Evolutionary conservation across 371 early-diverging fungal species (phyloP), one percentile per base, ranked within the genome.

Genomic region (Lichtheimia ramosa): DNA sequence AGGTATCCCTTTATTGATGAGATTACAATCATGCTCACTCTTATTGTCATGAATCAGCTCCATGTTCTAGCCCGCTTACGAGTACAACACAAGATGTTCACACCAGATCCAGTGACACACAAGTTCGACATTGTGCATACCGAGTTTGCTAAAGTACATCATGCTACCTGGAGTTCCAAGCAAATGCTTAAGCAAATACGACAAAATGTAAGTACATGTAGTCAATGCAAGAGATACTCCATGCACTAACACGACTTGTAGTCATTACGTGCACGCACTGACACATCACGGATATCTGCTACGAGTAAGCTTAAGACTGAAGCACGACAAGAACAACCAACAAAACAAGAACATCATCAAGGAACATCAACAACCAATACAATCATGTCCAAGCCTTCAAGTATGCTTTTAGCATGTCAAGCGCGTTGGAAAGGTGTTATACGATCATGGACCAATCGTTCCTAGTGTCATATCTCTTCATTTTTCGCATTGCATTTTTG

Each of bases 121-220:
- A 56, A 53, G 20, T 51, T 64, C 27, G 34, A 15, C n/a, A 48
- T 63, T 7, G 39, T 68, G 40, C 48, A 56, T 48, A 57, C 59
- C 15, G 70, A 70, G 25, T 70, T 51, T 43, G 40, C 58, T 2
- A 55, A 60, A 6, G 70, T 70, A 4, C 59, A 70, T 20, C 52
- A 61, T 10, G 56, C 50, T 7, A 55, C 63, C 16, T 66, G 64
- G 64, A 70, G 70, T 43, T 70, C 70, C 20, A 70, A 70, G 41
- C 59, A 70, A 58, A 64, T 70, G 64, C 61, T 70, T 24, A 59
- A 58, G 15, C 54, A 58, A 20, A 70, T 70, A 39, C 59, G 60
- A 13, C 63, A 59, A 27, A 56, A 59, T 56, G 70, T 65, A 62
- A 65, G 63, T n/a, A 25, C n/a, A n/a, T n/a, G n/a, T 23, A 2